Evolutionary conservation across 202 grass and related monocot genomes (phyloP), one percentile per base, ranked within the genome.

Genomic region (Schoenoplectus triqueter): DNA sequence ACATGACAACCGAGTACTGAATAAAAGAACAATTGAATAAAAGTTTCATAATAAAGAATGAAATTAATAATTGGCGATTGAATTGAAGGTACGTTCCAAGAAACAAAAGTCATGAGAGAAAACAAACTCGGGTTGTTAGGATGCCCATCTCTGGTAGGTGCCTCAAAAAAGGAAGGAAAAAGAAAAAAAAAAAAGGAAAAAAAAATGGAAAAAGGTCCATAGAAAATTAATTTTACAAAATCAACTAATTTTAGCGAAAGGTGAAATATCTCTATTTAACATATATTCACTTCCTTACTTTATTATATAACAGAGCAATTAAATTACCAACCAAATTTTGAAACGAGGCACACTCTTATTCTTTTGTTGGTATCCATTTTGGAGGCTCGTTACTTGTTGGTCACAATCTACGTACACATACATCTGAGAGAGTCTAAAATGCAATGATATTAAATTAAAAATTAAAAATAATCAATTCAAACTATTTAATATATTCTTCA

Each of bases 71-170:
- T 78, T 57, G 11, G 49, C 0, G 73, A 31, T 77, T 15, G 49
- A 56, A n/a, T 56, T 77, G 8, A 15, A 5, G 51, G 39, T 56
- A 31, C 10, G 52, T 59, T 41, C 73, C 73, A 78, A 42, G 21
- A 78, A 59, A 41, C 22, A 59, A 59, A 78, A 9, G 51, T 52
- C 50, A 78, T 41, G 21, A 41, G 52, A 59, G 52, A 78, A 6
- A 57, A 78, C 73, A 42, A 42, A 59, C 52, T 54, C 59, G 5
- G 19, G 73, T 75, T 75, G 72, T 75, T 75, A 56, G 13, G 72
- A 76, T 76, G 19, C 49, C 10, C 50, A 6, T 71, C 48, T 14
- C 42, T 15, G 6, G 69, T 49, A 47, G 7, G 69, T 71, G 15
- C 6, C 42, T 70, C 46, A n/a, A 70, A n/a, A 70, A 70, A 70